Base-by-base conservation (phyloP, 2,329 filamentous ascomycete species). In the Penicillium sclerotigenum region DNA sequence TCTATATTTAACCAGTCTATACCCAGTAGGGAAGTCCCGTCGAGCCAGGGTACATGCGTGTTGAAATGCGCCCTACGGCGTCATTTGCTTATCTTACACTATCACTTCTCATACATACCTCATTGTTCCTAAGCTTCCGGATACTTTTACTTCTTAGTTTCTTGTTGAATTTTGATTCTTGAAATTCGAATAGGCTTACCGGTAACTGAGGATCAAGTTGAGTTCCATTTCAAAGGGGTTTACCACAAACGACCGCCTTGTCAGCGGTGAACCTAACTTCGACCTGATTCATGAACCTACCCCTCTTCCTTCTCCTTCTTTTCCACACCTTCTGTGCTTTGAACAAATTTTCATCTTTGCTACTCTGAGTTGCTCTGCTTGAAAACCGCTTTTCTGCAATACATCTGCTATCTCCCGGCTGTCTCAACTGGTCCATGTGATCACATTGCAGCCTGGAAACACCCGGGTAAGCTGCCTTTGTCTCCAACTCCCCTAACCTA, bases 211-310 rank as follows among this genome's bases (percentile, higher is more conserved):
- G 24, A 4, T 18, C 3, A 24, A 50, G 36, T 33, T 42, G 28
- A 42, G 11, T 31, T 20, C 28, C 6, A 28, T 31, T 34, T 33
- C 20, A 51, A 26, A 24, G n/a, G 18, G 31, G 4, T 24, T 24
- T 18, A 6, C 14, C 9, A 31, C 28, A 9, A 31, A 50, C 47
- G 28, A 26, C 28, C 20, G 38, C 34, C 34, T 41, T 42, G 52
- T 40, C 52, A 54, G 52, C 45, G 52, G 52, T 54, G 52, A 54
- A 54, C 60, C 59, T 59, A 58, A 63, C 57, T 56, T 53, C 47
- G 47, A 51, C 53, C 61, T 59, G 59, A 65, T 62, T 65, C 59
- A 65, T 63, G 59, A 62, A 62, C 51, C 61, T 65, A 66, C 64
- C 64, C 64, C 64, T 66, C 64, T 59, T 56, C 63, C 60, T 59